Conservation (phyloP, 345 rosid species). For the Gossypium sturtianum region DNA sequence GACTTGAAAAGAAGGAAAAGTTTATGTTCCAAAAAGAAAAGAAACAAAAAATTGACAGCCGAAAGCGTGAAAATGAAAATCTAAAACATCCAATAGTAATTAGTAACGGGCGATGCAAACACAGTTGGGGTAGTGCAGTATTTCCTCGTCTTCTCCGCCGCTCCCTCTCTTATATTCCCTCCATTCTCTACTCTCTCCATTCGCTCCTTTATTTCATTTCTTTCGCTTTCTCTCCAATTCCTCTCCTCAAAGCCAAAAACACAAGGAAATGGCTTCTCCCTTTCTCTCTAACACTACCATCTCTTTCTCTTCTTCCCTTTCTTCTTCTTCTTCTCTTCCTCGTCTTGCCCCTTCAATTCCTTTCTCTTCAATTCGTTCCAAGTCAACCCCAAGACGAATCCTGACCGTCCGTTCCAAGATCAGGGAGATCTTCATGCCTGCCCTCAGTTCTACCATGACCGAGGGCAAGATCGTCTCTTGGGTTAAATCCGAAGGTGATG, state of each 20-base stretch:
- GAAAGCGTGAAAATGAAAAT: not conserved
- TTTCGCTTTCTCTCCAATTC: constrained; percentile 2
- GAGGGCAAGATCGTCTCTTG: constrained; percentile 98
- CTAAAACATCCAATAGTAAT: not conserved
- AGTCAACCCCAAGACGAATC: constrained; percentile 21
- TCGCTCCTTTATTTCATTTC: not conserved
- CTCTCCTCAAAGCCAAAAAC: not conserved
- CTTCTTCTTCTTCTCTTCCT: constrained; percentile 15
- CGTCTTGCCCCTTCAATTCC: constrained; percentile 26
- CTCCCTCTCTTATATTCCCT: constrained; percentile 14
- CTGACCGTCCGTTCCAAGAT: constrained; percentile 65
- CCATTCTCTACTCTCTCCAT: constrained; percentile 9
- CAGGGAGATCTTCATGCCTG: constrained; percentile 98
- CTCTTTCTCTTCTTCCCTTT: constrained; percentile 37
- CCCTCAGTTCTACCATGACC: constrained; percentile 98
- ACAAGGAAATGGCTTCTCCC: constrained; percentile 45
- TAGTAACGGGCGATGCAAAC: constrained; percentile 6
- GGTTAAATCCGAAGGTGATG: constrained; percentile 91
- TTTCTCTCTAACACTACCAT: constrained; percentile 32
- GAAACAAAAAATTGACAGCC: not conserved
- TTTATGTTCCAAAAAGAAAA: not conserved
- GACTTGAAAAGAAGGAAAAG: not conserved
- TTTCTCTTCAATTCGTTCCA: constrained; percentile 22
- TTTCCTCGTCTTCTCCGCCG: constrained; percentile 89
- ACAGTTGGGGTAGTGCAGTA: constrained; percentile 29